These are phyloP conservation scores for Massariosphaeria phaeospora DNA, from an alignment of 495 filamentous ascomycete genomes.

Conservation along the genomic window DNA sequence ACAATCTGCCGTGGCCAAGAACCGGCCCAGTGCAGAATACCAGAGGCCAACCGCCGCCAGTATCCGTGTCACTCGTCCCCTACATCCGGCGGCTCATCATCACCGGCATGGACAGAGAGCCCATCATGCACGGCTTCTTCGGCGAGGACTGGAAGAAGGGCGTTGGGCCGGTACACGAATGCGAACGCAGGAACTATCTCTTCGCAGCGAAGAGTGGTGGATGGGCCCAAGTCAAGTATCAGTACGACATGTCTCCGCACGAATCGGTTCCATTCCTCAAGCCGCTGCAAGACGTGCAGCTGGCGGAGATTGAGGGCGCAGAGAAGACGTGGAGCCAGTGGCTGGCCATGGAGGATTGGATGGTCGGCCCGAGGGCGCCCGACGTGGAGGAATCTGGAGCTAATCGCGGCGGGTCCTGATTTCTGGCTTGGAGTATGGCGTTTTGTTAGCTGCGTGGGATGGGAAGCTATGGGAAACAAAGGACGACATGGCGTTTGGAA, in stretches of 20 bases:
- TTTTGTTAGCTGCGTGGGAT: conserved; percentile 6
- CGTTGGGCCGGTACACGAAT: conserved; percentile 76
- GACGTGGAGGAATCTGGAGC: conserved; percentile 31
- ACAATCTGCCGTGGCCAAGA: conserved; percentile 30
- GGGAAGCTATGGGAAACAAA: conserved; percentile 5
- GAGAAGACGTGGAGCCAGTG: conserved; percentile 80
- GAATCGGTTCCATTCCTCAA: conserved; percentile 83
- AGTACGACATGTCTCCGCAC: conserved; percentile 77
- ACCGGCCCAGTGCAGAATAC: conserved; percentile 24
- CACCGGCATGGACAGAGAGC: conserved; percentile 82
- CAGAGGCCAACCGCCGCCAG: conserved; percentile 29
- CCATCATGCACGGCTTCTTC: conserved; percentile 88
- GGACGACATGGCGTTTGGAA: conserved; percentile 26
- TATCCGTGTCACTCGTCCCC: conserved; percentile 69
- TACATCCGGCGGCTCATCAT: conserved; percentile 88
- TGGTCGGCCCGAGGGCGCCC: conserved; percentile 66
- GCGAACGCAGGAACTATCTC: conserved; percentile 87
- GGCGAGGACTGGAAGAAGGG: conserved; percentile 83
- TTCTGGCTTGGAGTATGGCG: conserved; percentile 26
- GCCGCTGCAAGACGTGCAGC: conserved; percentile 66
- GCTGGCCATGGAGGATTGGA: conserved; percentile 95
- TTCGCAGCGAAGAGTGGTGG: conserved; percentile 89
- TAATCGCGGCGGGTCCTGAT: conserved; percentile 22
- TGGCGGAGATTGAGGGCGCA: conserved; percentile 76
- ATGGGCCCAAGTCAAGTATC: conserved; percentile 80